These are phyloP conservation scores for Euptelea pleiosperma DNA, from an alignment of 164 flowering plant species.

Conservation along the genomic window DNA sequence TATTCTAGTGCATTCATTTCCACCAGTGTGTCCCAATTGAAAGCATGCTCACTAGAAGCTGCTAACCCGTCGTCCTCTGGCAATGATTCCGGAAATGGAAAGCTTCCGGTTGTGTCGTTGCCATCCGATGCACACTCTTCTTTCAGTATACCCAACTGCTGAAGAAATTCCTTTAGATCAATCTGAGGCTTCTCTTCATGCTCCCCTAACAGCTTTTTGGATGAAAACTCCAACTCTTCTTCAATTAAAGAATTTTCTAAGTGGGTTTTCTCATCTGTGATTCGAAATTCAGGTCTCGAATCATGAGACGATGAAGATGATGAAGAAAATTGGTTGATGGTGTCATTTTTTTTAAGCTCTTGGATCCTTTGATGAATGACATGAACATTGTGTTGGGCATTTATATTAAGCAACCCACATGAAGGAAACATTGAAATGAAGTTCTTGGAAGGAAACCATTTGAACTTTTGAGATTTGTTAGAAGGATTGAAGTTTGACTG, in stretches of 20 bases:
- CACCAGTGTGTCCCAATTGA: slow-evolving; percentile 65
- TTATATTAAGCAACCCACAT: slow-evolving; percentile 68
- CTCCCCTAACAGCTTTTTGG: slow-evolving; percentile 18
- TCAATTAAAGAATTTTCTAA: slow-evolving; percentile 1
- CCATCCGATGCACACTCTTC: slow-evolving; percentile 33
- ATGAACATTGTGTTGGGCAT: slow-evolving; percentile 86
- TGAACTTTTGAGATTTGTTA: slow-evolving; percentile 49
- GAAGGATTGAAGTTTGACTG: slow-evolving; percentile 36
- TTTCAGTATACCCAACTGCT: slow-evolving; percentile 77
- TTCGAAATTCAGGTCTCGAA: slow-evolving; percentile 15
- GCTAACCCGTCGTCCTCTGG: slow-evolving; percentile 25
- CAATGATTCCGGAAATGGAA: slow-evolving; percentile 24
- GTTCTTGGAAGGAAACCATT: slow-evolving; percentile 80
- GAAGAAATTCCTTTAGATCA: slow-evolving; percentile 87
- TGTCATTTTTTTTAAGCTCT: slow-evolving; percentile 58
- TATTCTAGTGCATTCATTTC: slow-evolving; percentile 47
- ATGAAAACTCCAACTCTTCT: slow-evolving; percentile 22
- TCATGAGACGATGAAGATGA: slow-evolving; percentile 30
- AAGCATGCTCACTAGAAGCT: slow-evolving; percentile 28
- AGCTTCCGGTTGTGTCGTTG: slow-evolving; percentile 15
- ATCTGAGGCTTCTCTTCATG: slow-evolving; percentile 70
- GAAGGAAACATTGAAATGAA: slow-evolving; percentile 76
- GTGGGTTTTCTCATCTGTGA: slow-evolving; percentile 7
- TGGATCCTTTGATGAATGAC: slow-evolving; percentile 90
- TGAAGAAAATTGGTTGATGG: slow-evolving; percentile 17